Evolutionary conservation across 306 rosid species (phyloP), one percentile per base, ranked within the genome.

Genomic region (Quercus bicolor): DNA sequence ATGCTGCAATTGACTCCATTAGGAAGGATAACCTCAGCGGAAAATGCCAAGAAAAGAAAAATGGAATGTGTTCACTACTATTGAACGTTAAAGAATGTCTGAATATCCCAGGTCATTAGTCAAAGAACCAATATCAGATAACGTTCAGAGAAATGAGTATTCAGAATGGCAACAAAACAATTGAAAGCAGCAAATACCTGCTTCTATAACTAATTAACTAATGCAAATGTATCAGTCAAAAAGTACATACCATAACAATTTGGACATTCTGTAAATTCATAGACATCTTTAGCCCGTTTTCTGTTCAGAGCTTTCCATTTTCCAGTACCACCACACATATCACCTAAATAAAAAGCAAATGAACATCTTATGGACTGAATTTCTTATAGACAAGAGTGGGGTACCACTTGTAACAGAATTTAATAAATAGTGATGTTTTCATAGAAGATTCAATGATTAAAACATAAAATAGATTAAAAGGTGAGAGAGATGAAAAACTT

Each of bases 271-370:
- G 97, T 92, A 65, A 94, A 94, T 84, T 89, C 97, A 24, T 89
- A 94, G 26, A 94, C 97, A 75, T 94, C 98, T 84, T 92, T 91
- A 5, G 97, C 98, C 7, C 97, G 90, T 86, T 94, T 94, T 87
- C 98, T 88, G 74, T 92, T 94, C 3, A 92, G 89, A 82, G 98
- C 98, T 91, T 94, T 94, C 98, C 98, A 94, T 87, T 94, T 94
- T 83, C 98, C 98, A 55, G 98, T 94, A 80, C 98, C 97, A 79
- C 98, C 98, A 78, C 98, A 94, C 98, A 94, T 91, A 86, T 94
- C 97, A 86, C 97, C 98, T 94, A 87, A 76, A 88, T 72, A 76
- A 74, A 85, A 87, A 82, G 81, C 55, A 84, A 82, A 78, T 60
- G 48, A 84, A 79, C 73, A 68, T 79, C 61, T 60, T 75, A 83